A percentile compares a stretch with the other conserved stretches of the same genome.
Conservation (phyloP, 768 basidiomycete genomes). For the Clitopilus passeckerianus region DNA sequence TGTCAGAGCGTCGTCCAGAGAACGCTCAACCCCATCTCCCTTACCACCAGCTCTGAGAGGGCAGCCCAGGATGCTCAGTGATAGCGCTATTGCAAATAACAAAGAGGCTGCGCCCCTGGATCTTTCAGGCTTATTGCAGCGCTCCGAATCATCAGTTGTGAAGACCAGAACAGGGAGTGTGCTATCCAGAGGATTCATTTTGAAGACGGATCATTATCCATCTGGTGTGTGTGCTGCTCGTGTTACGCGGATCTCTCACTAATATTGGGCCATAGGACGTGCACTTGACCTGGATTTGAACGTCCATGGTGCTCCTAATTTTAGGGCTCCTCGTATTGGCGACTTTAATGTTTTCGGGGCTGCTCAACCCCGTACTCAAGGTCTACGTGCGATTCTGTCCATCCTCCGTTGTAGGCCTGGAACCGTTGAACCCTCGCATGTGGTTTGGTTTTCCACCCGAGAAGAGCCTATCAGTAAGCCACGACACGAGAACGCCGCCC, state of each 20-base stretch:
- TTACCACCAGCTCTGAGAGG: conserved; percentile 3
- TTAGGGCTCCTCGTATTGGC: conserved; percentile 74
- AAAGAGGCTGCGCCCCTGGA: conserved; percentile 32
- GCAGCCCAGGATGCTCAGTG: conserved; percentile 8
- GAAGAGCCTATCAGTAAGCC: conserved; percentile 89
- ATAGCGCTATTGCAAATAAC: conserved; percentile 5
- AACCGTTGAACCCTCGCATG: conserved; percentile 58
- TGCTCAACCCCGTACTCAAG: conserved; percentile 92
- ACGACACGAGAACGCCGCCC: background rate
- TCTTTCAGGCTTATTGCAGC: conserved; percentile 56
- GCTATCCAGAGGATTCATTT: conserved; percentile 81
- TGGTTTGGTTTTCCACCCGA: conserved; percentile 94
- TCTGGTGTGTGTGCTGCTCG: conserved; percentile 41
- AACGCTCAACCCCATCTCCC: conserved; percentile 8
- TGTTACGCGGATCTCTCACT: background rate
- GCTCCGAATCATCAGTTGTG: conserved; percentile 69
- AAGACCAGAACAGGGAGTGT: conserved; percentile 83
- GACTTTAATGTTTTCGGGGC: conserved; percentile 91
- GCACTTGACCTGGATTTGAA: conserved; percentile 89
- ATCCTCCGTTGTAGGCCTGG: conserved; percentile 73
- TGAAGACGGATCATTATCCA: conserved; percentile 91
- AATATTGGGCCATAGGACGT: conserved; percentile 47
- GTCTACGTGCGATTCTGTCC: conserved; percentile 85
- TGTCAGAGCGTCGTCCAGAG: conserved; percentile 7
- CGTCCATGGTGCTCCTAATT: conserved; percentile 94